phyloP scores from a whole-genome alignment of 1,139 yeast genomes.

The Yamadazyma mexicana region DNA sequence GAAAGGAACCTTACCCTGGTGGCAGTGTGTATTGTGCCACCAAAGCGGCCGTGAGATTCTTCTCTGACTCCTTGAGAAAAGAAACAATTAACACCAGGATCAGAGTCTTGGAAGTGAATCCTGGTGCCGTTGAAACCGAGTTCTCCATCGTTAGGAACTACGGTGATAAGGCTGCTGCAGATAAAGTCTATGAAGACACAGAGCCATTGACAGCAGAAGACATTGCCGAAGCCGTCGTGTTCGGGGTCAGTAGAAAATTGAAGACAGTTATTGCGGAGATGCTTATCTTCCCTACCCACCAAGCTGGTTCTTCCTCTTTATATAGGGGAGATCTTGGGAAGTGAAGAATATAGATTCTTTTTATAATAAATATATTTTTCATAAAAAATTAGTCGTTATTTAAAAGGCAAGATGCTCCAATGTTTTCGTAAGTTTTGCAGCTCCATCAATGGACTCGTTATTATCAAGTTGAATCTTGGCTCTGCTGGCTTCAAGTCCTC shows the following conservation, averaged over 20 bases:
- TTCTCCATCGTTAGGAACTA: constrained; percentile 55
- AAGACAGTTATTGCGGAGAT: constrained; percentile 54
- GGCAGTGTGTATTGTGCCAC: constrained; percentile 88
- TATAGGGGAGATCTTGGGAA: constrained; percentile 21
- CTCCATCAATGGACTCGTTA: constrained; percentile 55
- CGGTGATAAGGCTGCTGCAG: constrained; percentile 44
- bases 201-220: constrained; percentile 49
- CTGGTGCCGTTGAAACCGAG: constrained; percentile 80
- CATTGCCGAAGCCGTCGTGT: constrained; percentile 51
- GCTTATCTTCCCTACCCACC: constrained; percentile 49
- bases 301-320: constrained; percentile 60
- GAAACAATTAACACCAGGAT: constrained; percentile 47
- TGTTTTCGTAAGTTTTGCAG: constrained; percentile 66
- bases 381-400: constrained; percentile 2
- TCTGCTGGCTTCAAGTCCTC: constrained; percentile 77
- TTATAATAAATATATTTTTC: background rate
- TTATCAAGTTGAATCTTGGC: constrained; percentile 60
- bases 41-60: constrained; percentile 77
- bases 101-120: constrained; percentile 53
- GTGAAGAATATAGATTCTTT: constrained; percentile 3
- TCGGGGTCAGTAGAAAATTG: constrained; percentile 47
- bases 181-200: constrained; percentile 46
- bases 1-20: constrained; percentile 82
- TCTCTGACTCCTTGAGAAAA: constrained; percentile 58
- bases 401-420: constrained; percentile 66